Base-by-base conservation (phyloP, 2,329 filamentous ascomycete genomes). In the Periconia sp. region DNA sequence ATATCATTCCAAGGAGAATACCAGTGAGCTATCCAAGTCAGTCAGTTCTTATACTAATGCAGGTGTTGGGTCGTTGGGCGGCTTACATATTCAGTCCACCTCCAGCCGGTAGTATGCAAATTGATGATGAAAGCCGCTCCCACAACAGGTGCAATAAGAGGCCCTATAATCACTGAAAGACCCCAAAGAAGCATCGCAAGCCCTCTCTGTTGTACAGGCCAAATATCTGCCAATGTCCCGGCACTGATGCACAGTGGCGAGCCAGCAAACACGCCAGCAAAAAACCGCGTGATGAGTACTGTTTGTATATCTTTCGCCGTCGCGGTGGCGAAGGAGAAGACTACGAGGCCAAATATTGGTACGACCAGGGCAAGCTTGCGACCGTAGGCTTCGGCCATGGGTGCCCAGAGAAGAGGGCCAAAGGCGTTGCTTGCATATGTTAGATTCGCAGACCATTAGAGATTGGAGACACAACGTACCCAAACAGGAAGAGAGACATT, bases 91-190 rank as follows among this genome's bases (percentile, higher is more conserved):
- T 73, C 59, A 3, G 76, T 79, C 75, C 75, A 79, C 21, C 77
- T 69, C 76, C 76, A 79, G 19, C 75, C 74, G 3, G 77, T 62
- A 4, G 59, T 54, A 5, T 22, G 40, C 22, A 32, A 28, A 26
- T 66, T 71, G 22, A 72, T 63, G 12, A 80, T 79, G 1, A 86
- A 69, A 57, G 86, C 87, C 3, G 75, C 76, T 13, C 51, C 49
- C 32, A 78, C 73, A 42, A 78, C 77, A 4, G 76, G 75, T 3
- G 74, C 70, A 23, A 53, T 25, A 1, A 50, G 26, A 3, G 56
- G 56, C 3, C 56, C 56, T 5, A 48, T 37, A 9, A 51, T 43
- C 3, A 58, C 54, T 2, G 45, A 34, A 30, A 57, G 32, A 3
- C 47, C 55, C 28, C 48, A 57, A 25, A 41, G 21, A 1, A 57